Evolutionary conservation across 768 basidiomycete genomes (phyloP).

Genomic region (Daedalea quercina): DNA sequence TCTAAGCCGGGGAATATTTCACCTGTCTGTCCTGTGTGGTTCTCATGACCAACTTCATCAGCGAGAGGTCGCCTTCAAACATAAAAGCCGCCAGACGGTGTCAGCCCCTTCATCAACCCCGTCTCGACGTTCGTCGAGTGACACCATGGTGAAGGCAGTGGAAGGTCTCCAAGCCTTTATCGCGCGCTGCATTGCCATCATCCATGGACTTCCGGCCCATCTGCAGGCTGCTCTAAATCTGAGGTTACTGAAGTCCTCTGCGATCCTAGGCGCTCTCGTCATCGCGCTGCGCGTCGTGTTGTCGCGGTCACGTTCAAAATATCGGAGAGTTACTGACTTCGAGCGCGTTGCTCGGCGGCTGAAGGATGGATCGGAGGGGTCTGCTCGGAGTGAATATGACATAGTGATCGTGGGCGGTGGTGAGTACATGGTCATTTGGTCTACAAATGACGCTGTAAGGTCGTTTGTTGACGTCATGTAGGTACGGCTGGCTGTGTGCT

Average conservation of each 20-base stretch:
- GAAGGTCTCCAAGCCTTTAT: too few relatives aligned
- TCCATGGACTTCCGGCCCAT: too few relatives aligned
- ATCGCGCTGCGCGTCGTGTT: conserved; percentile 10
- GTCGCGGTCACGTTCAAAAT: not conserved
- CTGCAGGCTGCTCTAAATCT: too few relatives aligned
- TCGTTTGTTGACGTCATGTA: conserved; percentile 11
- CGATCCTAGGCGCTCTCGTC: conserved; percentile 10
- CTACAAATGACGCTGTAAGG: not conserved
- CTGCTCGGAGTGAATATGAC: conserved; percentile 25
- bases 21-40: too few relatives aligned
- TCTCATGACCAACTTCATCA: too few relatives aligned
- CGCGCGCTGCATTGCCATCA: too few relatives aligned
- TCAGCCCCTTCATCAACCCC: too few relatives aligned
- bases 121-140: too few relatives aligned
- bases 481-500: conserved; percentile 60
- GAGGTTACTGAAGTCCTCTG: conserved; percentile 1
- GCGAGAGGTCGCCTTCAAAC: too few relatives aligned
- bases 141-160: too few relatives aligned
- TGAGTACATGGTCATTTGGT: conserved; percentile 7
- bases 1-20: too few relatives aligned
- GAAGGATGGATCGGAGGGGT: conserved; percentile 1
- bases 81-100: too few relatives aligned
- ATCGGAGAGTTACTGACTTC: conserved; percentile 2
- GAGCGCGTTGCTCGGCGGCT: conserved; percentile 7
- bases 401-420: conserved; percentile 32